Evolutionary conservation across 176 grass and related monocot genomes (phyloP).

Genomic region (Carex pumila): DNA sequence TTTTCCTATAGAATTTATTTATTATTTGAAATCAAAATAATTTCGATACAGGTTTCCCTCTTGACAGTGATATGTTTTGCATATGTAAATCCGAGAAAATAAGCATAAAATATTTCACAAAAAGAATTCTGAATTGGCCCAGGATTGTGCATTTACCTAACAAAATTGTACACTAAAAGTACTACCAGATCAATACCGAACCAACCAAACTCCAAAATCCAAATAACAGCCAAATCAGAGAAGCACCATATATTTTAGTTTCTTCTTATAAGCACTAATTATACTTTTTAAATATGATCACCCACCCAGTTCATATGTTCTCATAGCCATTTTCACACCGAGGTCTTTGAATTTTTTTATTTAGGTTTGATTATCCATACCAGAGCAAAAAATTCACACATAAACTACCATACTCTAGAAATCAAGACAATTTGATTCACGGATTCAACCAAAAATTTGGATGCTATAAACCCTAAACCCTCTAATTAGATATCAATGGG

Average conservation of each 20-base stretch:
- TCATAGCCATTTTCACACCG: background rate
- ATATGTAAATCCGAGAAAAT: background rate
- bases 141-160: background rate
- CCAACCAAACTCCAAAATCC: background rate
- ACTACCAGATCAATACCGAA: background rate
- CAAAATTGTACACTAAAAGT: background rate
- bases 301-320: background rate
- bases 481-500: background rate
- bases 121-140: background rate
- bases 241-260: background rate
- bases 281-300: background rate
- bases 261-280: background rate
- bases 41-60: background rate
- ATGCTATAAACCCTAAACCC: background rate
- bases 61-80: background rate
- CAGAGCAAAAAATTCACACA: background rate
- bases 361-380: background rate
- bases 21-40: background rate
- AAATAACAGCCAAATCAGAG: background rate
- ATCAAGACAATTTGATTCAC: background rate
- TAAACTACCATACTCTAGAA: background rate
- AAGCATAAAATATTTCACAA: background rate
- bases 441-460: background rate
- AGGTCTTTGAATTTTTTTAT: background rate
- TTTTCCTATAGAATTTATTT: background rate